These are phyloP conservation scores for Talaromyces proteolyticus DNA, from an alignment of 495 filamentous ascomycete species.

Conservation along the genomic window DNA sequence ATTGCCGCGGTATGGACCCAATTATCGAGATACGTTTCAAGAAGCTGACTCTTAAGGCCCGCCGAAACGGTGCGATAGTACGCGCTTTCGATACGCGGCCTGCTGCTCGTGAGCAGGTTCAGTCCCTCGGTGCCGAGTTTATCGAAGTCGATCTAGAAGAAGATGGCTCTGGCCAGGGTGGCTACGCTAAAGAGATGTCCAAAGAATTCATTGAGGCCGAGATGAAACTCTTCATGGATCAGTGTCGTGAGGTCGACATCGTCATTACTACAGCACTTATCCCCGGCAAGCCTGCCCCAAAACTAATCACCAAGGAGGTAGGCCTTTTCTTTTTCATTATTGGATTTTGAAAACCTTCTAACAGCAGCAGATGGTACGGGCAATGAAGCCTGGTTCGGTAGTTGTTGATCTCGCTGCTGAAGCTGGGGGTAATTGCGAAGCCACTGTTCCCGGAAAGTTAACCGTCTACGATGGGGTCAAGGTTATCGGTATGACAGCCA, in stretches of 20 bases:
- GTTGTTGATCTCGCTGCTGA: slow-evolving; percentile 79
- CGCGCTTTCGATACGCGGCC: slow-evolving; percentile 77
- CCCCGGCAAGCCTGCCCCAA: slow-evolving; percentile 69
- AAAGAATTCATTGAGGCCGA: slow-evolving; percentile 84
- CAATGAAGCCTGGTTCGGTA: slow-evolving; percentile 78
- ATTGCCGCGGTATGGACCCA: slow-evolving; percentile 53
- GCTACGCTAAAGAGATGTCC: slow-evolving; percentile 85
- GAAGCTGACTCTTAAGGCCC: slow-evolving; percentile 30
- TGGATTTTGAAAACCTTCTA: background rate
- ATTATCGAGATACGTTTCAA: background rate
- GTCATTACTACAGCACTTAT: slow-evolving; percentile 81
- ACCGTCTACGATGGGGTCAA: slow-evolving; percentile 67
- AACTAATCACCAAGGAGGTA: slow-evolving; percentile 63
- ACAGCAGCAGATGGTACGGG: slow-evolving; percentile 51
- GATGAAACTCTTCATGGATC: slow-evolving; percentile 80
- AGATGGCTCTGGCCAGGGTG: slow-evolving; percentile 73
- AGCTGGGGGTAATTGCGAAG: slow-evolving; percentile 75
- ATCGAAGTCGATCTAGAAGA: slow-evolving; percentile 79
- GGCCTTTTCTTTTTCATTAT: background rate
- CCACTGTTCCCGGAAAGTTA: slow-evolving; percentile 63
- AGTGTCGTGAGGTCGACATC: slow-evolving; percentile 78
- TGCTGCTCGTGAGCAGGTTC: slow-evolving; percentile 75
- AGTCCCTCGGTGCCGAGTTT: slow-evolving; percentile 79
- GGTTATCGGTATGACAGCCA: slow-evolving; percentile 57
- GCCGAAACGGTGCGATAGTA: slow-evolving; percentile 76